Evolutionary conservation across 192 early-diverging fungal species (phyloP).

Genomic region (Podochytrium sp.): DNA sequence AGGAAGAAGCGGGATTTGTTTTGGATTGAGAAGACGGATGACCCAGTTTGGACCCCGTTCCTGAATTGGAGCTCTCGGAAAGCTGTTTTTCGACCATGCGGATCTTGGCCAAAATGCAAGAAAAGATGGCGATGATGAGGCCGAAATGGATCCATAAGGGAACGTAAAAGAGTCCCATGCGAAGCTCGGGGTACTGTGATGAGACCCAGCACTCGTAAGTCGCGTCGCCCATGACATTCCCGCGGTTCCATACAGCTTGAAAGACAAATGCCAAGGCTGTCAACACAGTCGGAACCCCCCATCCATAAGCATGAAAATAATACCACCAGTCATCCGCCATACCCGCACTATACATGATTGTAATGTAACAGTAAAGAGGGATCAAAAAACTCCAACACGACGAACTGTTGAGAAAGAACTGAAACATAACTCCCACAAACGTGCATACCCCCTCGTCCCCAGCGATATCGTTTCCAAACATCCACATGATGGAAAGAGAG

Average conservation of each 20-base stretch:
- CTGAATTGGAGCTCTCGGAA: neutral
- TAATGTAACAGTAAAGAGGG: slow-evolving; percentile 6
- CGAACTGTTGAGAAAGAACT: neutral
- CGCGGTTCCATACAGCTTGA: neutral
- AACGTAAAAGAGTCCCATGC: slow-evolving; percentile 5
- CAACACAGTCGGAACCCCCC: neutral
- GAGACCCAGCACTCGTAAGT: slow-evolving; percentile 25
- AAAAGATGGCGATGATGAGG: neutral
- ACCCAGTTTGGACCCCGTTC: neutral
- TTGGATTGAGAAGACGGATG: neutral
- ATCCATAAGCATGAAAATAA: neutral
- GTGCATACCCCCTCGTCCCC: neutral
- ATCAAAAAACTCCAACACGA: slow-evolving; percentile 6
- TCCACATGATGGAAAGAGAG: neutral
- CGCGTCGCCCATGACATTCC: neutral
- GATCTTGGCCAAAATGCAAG: neutral
- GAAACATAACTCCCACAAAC: neutral
- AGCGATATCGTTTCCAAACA: neutral
- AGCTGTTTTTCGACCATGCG: neutral
- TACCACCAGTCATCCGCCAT: neutral
- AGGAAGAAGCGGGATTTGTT: neutral
- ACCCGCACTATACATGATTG: neutral
- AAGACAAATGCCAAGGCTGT: neutral
- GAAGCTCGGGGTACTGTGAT: neutral
- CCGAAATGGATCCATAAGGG: slow-evolving; percentile 17